Percentiles rank a stretch among this genome's conserved stretches.
Evolutionary conservation across 371 early-diverging fungal genomes (phyloP).

Genomic region (Mortierella sp.): DNA sequence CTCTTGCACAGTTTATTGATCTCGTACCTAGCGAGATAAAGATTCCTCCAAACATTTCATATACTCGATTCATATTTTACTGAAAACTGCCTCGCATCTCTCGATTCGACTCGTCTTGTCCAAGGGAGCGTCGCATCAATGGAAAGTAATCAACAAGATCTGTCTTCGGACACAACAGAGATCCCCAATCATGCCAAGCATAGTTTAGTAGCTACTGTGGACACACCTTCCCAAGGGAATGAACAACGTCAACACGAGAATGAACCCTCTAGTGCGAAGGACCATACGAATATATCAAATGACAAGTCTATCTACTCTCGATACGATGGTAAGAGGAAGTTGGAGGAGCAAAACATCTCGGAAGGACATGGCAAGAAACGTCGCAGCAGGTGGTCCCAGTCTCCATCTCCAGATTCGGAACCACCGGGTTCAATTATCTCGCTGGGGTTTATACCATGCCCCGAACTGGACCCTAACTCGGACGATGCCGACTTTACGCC

Average conservation of each 20-base stretch:
- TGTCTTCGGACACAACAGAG: neutral
- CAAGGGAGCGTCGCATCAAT: neutral
- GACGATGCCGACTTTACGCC: slow-evolving; percentile 12
- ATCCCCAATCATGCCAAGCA: neutral
- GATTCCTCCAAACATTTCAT: neutral
- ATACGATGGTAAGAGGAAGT: neutral
- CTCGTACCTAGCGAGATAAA: neutral
- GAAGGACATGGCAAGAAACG: neutral
- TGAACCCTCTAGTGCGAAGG: neutral
- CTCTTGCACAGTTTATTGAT: neutral
- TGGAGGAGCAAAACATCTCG: neutral
- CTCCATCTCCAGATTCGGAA: neutral
- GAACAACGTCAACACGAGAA: neutral
- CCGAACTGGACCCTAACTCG: slow-evolving; percentile 4
- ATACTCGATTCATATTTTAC: neutral
- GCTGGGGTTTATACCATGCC: slow-evolving; percentile 18
- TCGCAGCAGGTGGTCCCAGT: slow-evolving; percentile 1
- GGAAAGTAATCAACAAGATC: neutral
- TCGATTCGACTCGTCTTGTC: neutral
- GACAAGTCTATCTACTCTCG: neutral
- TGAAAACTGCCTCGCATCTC: neutral
- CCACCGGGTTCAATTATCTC: neutral
- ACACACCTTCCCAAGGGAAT: neutral
- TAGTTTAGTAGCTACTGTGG: neutral
- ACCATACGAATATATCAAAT: neutral